Base-by-base conservation (phyloP, 176 grass and related monocot genomes). In the Aegilops umbellulata region DNA sequence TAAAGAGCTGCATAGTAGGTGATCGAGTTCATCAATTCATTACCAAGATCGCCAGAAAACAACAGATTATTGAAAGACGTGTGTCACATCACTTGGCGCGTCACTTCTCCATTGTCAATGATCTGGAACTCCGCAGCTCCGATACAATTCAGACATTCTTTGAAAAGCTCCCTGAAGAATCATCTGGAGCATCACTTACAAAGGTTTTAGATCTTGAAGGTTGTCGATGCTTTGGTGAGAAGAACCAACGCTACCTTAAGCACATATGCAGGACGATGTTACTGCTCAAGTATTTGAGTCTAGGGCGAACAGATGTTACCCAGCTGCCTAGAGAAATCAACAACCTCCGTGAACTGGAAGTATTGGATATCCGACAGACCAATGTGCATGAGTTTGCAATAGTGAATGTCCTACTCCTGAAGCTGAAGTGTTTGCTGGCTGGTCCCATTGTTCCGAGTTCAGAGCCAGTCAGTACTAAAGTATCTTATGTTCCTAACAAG, bases 361-460 rank as follows among this genome's bases (percentile, higher is more conserved):
- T 78, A 31, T 68, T 90, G n/a, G 77, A 82, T 23, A 80, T 90
- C n/a, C 70, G 77, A 2, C 14, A 81, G 22, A 90, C 76, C 17
- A 2, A 12, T 19, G 20, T 89, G 10, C 58, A 44, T 4, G 30
- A 12, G 2, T 10, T n/a, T 55, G 57, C 36, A 16, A 80, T 24
- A 27, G 20, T 5, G 38, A 19, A 80, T 80, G 1, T 86, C 12
- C 8, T 53, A 3, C 87, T 89, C 2, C 12, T 63, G 20, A 67
- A 61, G 41, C 9, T 87, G 23, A 81, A 80, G 30, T 38, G 15
- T 35, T 14, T 88, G 10, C 10, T 75, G 10, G 55, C 57, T 66
- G 27, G 15, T 8, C 27, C 5, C 16, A 0, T 0, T 16, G 46
- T 49, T 3, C 4, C 0, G 14, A 49, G 3, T n/a, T n/a, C n/a